These are phyloP conservation scores for Leccinum truebloodii DNA, from an alignment of 768 basidiomycete genomes.

Conservation along the genomic window DNA sequence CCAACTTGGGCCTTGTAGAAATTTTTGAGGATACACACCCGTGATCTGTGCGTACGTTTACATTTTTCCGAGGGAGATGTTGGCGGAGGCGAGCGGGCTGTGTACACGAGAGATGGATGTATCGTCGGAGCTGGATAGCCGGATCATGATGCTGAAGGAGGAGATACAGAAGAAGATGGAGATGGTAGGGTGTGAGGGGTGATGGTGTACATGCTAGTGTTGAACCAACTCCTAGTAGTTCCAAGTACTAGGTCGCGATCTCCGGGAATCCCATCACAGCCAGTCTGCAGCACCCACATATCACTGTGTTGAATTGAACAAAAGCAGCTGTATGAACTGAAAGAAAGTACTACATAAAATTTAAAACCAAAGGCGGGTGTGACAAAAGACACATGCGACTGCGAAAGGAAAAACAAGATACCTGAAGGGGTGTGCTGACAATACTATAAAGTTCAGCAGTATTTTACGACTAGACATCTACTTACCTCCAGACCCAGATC, in stretches of 20 bases:
- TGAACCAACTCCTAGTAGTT: not conserved
- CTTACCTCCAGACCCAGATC: too few species aligned
- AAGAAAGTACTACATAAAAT: slow-evolving; percentile 44
- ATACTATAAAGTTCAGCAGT: too few species aligned
- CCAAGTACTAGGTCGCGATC: too few species aligned
- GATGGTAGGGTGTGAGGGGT: slow-evolving; percentile 35
- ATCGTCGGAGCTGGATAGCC: slow-evolving; percentile 65
- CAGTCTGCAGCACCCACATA: too few species aligned
- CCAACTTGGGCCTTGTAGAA: too few species aligned
- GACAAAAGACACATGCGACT: slow-evolving; percentile 3
- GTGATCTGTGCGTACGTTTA: too few species aligned
- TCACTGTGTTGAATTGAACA: too few species aligned
- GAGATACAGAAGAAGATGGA: slow-evolving; percentile 67
- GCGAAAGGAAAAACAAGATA: slow-evolving; percentile 24
- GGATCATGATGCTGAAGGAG: slow-evolving; percentile 67
- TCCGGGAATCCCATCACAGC: too few species aligned
- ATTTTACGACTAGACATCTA: too few species aligned
- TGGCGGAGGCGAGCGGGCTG: slow-evolving; percentile 51
- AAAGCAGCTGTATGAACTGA: too few species aligned
- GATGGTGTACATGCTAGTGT: not conserved
- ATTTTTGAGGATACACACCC: too few species aligned
- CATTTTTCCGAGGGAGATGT: slow-evolving; percentile 37
- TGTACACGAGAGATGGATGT: slow-evolving; percentile 60
- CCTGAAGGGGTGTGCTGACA: slow-evolving; percentile 92
- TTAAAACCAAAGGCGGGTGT: slow-evolving; percentile 39